Percentiles rank a stretch among this genome's conserved stretches.
Conservation (phyloP, 805 yeast species). For the Saccharomycopsis schoenii region DNA sequence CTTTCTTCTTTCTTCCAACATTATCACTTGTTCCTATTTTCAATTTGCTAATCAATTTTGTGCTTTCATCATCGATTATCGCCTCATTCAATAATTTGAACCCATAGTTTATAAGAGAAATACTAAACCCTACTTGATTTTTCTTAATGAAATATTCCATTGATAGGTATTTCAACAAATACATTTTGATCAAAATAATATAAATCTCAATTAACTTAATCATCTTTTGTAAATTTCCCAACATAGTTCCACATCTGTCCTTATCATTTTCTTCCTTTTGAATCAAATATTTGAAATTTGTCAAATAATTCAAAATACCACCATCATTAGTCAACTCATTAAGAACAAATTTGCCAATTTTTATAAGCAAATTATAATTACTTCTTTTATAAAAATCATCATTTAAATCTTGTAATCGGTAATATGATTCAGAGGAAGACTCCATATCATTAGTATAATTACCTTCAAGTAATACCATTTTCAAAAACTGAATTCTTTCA, state of each 20-base stretch:
- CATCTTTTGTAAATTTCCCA: background rate
- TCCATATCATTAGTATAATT: conserved; percentile 1
- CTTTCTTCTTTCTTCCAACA: background rate
- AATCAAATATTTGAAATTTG: conserved; percentile 1
- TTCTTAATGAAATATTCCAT: conserved; percentile 12
- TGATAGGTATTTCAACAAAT: conserved; percentile 9
- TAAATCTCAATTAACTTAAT: background rate
- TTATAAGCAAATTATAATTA: conserved; percentile 13
- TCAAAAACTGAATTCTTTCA: conserved; percentile 7
- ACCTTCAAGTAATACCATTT: background rate
- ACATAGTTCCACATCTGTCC: background rate
- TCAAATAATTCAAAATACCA: conserved; percentile 1
- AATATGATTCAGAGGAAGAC: background rate
- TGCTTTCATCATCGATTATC: background rate
- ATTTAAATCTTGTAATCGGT: conserved; percentile 13
- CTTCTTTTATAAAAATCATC: conserved; percentile 10
- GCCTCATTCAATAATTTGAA: background rate
- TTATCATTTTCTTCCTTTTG: background rate
- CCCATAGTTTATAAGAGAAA: conserved; percentile 14
- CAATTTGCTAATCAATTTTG: background rate
- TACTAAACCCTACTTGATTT: conserved; percentile 9
- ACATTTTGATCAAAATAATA: conserved; percentile 9
- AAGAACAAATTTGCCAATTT: conserved; percentile 7
- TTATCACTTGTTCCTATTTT: background rate
- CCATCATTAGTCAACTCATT: conserved; percentile 2